Percentiles rank a stretch among this genome's conserved stretches.
phyloP scores from a whole-genome alignment of 345 rosid species.

The Mangifera indica region DNA sequence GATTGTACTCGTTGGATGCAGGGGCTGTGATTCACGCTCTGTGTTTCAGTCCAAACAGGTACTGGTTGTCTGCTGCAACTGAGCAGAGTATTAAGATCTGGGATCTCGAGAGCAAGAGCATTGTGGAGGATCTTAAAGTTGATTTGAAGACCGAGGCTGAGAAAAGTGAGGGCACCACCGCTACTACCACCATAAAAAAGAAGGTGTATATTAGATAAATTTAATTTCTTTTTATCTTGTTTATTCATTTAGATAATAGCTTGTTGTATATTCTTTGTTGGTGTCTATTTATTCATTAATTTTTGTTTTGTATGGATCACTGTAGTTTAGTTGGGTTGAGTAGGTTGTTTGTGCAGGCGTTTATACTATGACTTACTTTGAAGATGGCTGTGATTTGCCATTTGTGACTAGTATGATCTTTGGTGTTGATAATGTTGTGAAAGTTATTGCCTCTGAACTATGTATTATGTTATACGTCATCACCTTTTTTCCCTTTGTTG shows the following conservation, averaged over 20 bases:
- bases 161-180: slow-evolving; percentile 56
- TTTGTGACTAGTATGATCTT: no score
- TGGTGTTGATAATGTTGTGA: no score
- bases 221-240: not conserved
- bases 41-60: slow-evolving; percentile 97
- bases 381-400: no score
- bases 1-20: slow-evolving; percentile 81
- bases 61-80: slow-evolving; percentile 97
- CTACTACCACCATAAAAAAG: slow-evolving; percentile 44
- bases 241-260: not conserved
- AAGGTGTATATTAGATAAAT: slow-evolving; percentile 42
- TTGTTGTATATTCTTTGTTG: no score
- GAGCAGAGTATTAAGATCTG: slow-evolving; percentile 94
- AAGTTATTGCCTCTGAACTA: no score
- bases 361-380: no score
- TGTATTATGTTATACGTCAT: no score
- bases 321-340: no score
- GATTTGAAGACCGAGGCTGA: slow-evolving; percentile 96
- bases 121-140: slow-evolving; percentile 95
- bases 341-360: no score
- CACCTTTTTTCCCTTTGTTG: no score
- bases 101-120: slow-evolving; percentile 96
- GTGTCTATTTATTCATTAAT: no score
- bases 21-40: slow-evolving; percentile 72
- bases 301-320: no score